Evolutionary conservation across 2,329 filamentous ascomycete species (phyloP), one percentile per base, ranked within the genome.

Genomic region (Claviceps africana): DNA sequence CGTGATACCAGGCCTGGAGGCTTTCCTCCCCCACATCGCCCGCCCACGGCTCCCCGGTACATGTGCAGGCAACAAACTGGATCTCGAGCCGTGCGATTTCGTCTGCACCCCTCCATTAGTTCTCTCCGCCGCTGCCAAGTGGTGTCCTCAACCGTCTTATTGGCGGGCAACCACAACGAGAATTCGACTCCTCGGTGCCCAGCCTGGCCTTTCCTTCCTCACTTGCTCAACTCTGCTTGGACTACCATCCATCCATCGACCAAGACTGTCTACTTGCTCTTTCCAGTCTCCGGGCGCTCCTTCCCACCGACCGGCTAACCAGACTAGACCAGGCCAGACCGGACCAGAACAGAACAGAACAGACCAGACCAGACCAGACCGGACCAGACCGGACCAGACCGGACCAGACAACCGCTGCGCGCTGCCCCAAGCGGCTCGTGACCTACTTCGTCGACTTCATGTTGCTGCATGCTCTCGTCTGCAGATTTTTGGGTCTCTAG

Each of bases 401-500:
- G 15, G 33, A 35, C 33, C 10, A 35, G 19, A 45, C 40, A 19
- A 44, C 40, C 5, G 48, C 35, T 45, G 40, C 37, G 42, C 28
- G 25, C 40, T 35, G 40, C 30, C 13, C 48, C 30, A 25, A 43
- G 39, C 19, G 15, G 39, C 50, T 30, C 25, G 51, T 37, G 22
- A 43, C 50, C 31, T 31, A 21, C 48, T 49, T 53, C 30, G 39
- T 39, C 43, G 60, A 60, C 60, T 64, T 62, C 56, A 65, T 66
- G 63, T 64, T 61, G 54, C 53, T 46, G 19, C 48, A 53, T 35
- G 43, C 46, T 40, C 19, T 25, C 37, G 31, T 19, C 25, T 33
- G 44, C 45, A 19, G 22, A 22, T 43, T 28, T 31, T 52, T 22
- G 30, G 19, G 43, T 31, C 22, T 50, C 25, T 46, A 35, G 35